Conservation (phyloP, 148 eudicot species). For the Rhododendron henanense region DNA sequence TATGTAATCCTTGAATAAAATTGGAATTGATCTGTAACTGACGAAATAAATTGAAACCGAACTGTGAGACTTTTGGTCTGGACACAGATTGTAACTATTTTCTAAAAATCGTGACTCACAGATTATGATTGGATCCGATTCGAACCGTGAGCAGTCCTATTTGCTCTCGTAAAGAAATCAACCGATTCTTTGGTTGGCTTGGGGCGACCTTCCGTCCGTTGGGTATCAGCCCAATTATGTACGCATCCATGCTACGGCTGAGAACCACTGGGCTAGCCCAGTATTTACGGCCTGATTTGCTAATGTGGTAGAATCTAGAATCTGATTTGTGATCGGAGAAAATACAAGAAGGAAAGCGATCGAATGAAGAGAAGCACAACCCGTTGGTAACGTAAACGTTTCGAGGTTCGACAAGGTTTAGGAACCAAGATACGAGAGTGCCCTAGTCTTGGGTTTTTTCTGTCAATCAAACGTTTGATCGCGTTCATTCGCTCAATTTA, state of each 20-base stretch:
- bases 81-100: too few relatives aligned
- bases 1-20: too few relatives aligned
- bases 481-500: not conserved
- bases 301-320: not conserved
- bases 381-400: not conserved
- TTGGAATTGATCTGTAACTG: too few relatives aligned
- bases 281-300: not conserved
- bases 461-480: conserved; percentile 3
- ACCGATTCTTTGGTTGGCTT: not conserved
- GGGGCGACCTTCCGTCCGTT: not conserved
- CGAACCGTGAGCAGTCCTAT: too few relatives aligned
- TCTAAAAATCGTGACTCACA: too few relatives aligned
- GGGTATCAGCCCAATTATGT: not conserved
- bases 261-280: not conserved
- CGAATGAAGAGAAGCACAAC: not conserved
- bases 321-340: not conserved
- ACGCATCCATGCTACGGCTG: not conserved
- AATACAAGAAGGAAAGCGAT: not conserved
- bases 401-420: not conserved
- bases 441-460: conserved; percentile 9
- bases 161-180: not conserved
- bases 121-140: too few relatives aligned
- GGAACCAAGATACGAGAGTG: not conserved
- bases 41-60: too few relatives aligned
- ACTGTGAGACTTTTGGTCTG: too few relatives aligned